These are phyloP conservation scores for Setomelanomma holmii DNA, from an alignment of 2,329 filamentous ascomycete genomes.

Conservation along the genomic window DNA sequence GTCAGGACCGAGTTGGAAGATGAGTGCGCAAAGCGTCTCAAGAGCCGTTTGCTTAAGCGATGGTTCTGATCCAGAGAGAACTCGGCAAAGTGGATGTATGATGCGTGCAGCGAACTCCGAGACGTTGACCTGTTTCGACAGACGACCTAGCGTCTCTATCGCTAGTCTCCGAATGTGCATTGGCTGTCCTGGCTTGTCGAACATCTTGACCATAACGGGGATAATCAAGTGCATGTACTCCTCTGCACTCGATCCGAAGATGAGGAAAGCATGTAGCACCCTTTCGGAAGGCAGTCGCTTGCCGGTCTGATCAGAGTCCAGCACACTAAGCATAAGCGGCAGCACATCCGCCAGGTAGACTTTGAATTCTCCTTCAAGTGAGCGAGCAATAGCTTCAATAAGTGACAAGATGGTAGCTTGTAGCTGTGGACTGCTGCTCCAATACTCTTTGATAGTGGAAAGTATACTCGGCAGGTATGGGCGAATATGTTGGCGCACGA, in stretches of 20 bases:
- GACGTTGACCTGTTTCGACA: conserved; percentile 95
- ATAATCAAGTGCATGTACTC: conserved; percentile 99
- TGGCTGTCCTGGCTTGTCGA: conserved; percentile 86
- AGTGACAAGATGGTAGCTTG: conserved; percentile 91
- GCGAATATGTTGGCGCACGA: conserved; percentile 94
- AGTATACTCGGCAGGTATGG: conserved; percentile 89
- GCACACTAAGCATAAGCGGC: conserved; percentile 90
- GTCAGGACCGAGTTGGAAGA: conserved; percentile 94
- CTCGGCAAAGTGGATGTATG: conserved; percentile 87
- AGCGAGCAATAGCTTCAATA: conserved; percentile 91
- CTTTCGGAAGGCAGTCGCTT: conserved; percentile 85
- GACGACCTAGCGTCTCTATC: conserved; percentile 92
- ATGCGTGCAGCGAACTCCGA: conserved; percentile 97
- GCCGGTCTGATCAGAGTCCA: conserved; percentile 81
- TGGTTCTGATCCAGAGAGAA: conserved; percentile 76
- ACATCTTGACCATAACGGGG: conserved; percentile 90
- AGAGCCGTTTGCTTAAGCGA: conserved; percentile 80
- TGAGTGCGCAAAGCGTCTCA: conserved; percentile 92
- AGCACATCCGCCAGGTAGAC: conserved; percentile 89
- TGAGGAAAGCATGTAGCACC: conserved; percentile 91
- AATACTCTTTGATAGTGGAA: conserved; percentile 85
- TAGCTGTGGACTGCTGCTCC: conserved; percentile 79
- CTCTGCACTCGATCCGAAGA: conserved; percentile 94
- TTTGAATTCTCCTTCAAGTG: conserved; percentile 97
- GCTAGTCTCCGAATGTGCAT: conserved; percentile 81